These are phyloP conservation scores for Exophiala aquamarina DNA, from an alignment of 2,329 filamentous ascomycete species.

Conservation along the genomic window DNA sequence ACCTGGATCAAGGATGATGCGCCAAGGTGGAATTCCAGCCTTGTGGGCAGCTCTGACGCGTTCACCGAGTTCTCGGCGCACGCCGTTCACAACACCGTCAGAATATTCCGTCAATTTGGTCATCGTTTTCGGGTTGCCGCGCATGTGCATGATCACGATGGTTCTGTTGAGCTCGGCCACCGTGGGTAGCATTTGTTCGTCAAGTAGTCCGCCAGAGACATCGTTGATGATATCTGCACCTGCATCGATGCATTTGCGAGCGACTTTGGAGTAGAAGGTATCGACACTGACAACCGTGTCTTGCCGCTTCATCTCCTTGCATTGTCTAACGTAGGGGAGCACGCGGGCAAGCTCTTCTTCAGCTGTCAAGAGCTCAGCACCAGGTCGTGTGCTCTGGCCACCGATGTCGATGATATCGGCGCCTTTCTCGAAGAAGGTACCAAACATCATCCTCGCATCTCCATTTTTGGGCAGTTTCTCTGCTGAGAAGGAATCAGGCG, in stretches of 20 bases:
- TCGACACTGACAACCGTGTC: slow-evolving; percentile 79
- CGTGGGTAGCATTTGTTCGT: slow-evolving; percentile 77
- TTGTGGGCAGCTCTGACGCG: slow-evolving; percentile 74
- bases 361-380: slow-evolving; percentile 65
- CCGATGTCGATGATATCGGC: slow-evolving; percentile 89
- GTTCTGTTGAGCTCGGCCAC: slow-evolving; percentile 76
- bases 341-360: slow-evolving; percentile 77
- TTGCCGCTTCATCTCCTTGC: slow-evolving; percentile 61
- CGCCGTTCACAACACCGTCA: slow-evolving; percentile 62
- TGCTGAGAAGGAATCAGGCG: slow-evolving; percentile 96
- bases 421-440: slow-evolving; percentile 64
- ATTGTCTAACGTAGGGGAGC: slow-evolving; percentile 72
- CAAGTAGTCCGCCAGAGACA: slow-evolving; percentile 78
- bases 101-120: slow-evolving; percentile 67
- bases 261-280: slow-evolving; percentile 85
- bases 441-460: slow-evolving; percentile 56
- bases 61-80: slow-evolving; percentile 66
- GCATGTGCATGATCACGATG: slow-evolving; percentile 89
- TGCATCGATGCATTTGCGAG: slow-evolving; percentile 69
- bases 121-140: slow-evolving; percentile 84
- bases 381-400: slow-evolving; percentile 87
- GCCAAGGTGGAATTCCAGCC: slow-evolving; percentile 86
- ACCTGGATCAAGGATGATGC: slow-evolving; percentile 90
- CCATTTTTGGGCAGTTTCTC: slow-evolving; percentile 64
- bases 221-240: slow-evolving; percentile 96